These are phyloP conservation scores for Mycena vulgaris DNA, from an alignment of 768 basidiomycete species.

Conservation along the genomic window DNA sequence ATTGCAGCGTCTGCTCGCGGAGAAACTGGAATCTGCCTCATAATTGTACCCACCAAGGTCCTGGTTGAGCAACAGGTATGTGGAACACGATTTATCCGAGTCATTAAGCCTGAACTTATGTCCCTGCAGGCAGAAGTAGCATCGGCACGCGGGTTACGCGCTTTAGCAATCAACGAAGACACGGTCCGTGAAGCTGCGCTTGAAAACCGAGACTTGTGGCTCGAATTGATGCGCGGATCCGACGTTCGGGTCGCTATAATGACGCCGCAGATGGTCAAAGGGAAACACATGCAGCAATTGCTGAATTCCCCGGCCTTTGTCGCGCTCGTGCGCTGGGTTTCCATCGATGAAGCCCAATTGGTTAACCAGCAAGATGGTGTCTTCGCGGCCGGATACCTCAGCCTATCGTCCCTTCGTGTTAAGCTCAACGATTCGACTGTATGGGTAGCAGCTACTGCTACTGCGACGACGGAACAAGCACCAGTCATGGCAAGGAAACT, in stretches of 20 bases:
- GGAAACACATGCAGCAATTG: neutral
- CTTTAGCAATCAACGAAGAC: slow-evolving; percentile 24
- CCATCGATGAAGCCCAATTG: neutral
- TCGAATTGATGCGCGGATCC: neutral
- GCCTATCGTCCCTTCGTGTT: neutral
- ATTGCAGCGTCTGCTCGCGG: slow-evolving; percentile 14
- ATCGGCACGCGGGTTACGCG: neutral
- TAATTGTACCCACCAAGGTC: slow-evolving; percentile 34
- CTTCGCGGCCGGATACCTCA: neutral
- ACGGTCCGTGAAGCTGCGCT: slow-evolving; percentile 16
- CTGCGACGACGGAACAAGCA: neutral
- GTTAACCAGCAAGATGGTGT: neutral
- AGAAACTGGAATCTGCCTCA: slow-evolving; percentile 31
- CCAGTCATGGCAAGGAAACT: slow-evolving; percentile 17
- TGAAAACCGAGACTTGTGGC: neutral
- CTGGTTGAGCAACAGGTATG: slow-evolving; percentile 36
- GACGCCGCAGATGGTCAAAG: neutral
- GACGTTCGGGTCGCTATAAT: neutral
- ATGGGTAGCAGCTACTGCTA: neutral
- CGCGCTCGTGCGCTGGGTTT: neutral
- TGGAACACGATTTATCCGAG: neutral
- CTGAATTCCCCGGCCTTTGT: neutral
- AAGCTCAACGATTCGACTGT: neutral
- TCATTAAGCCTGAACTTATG: neutral
- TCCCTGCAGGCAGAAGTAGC: slow-evolving; percentile 12